Evolutionary conservation across 2,329 filamentous ascomycete species (phyloP).

Genomic region (Epichloe sylvatica): DNA sequence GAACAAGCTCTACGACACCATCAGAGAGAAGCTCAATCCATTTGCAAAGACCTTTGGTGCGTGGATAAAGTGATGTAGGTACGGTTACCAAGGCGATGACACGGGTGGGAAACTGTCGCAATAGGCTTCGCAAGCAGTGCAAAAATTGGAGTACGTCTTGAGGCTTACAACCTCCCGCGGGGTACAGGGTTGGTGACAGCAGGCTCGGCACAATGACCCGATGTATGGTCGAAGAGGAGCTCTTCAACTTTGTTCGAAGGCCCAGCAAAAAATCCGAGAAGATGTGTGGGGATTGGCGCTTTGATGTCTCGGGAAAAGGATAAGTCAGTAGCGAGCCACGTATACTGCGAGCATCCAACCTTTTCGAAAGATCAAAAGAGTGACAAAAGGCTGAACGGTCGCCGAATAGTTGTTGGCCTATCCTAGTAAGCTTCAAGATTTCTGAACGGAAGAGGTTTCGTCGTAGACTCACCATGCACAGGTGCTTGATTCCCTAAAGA

Average conservation of each 20-base stretch:
- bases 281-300: conserved; percentile 11
- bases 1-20: conserved; percentile 69
- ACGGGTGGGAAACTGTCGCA: conserved; percentile 51
- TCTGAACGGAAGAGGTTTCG: background rate
- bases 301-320: conserved; percentile 31
- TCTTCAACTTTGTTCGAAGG: conserved; percentile 40
- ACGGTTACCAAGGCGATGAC: conserved; percentile 64
- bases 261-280: conserved; percentile 56
- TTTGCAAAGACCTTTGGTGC: conserved; percentile 58
- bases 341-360: conserved; percentile 36
- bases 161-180: conserved; percentile 54
- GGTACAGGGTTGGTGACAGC: conserved; percentile 75
- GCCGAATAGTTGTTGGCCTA: conserved; percentile 3
- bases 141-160: conserved; percentile 66
- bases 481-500: conserved; percentile 46
- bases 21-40: conserved; percentile 81
- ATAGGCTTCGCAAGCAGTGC: conserved; percentile 59
- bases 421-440: background rate
- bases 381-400: conserved; percentile 44
- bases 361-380: conserved; percentile 56
- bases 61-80: conserved; percentile 66
- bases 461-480: background rate
- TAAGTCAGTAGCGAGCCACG: conserved; percentile 34
- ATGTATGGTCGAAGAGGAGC: conserved; percentile 51
- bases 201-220: conserved; percentile 74